A percentile compares a stretch with the other conserved stretches of the same genome.
Evolutionary conservation across 768 basidiomycete species (phyloP).

Genomic region (Boletus fagicola): DNA sequence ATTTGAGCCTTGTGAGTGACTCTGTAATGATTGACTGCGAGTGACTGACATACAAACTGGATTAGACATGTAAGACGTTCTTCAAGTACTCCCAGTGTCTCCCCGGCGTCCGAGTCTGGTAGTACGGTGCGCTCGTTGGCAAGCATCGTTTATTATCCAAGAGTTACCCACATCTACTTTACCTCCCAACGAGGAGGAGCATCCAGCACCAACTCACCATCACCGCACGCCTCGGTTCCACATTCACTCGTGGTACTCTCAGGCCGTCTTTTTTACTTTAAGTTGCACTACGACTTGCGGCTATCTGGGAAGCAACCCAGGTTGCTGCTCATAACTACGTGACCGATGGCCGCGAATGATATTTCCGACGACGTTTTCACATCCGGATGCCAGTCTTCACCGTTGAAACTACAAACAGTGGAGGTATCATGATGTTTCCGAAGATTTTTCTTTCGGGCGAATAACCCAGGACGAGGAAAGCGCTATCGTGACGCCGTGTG

Average conservation of each 20-base stretch:
- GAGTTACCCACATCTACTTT: constrained; percentile 26
- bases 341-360: too few relatives aligned
- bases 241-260: constrained; percentile 16
- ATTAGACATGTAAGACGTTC: constrained; percentile 27
- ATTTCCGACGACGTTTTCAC: too few relatives aligned
- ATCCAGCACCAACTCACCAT: constrained; percentile 27
- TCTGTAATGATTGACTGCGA: neutral
- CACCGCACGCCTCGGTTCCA: constrained; percentile 20
- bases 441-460: too few relatives aligned
- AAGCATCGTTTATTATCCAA: constrained; percentile 24
- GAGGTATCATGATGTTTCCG: too few relatives aligned
- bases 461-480: too few relatives aligned
- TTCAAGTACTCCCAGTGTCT: constrained; percentile 22
- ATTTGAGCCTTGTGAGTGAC: constrained; percentile 27
- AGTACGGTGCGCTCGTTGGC: constrained; percentile 22
- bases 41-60: neutral
- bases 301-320: too few relatives aligned
- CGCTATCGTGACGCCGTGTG: too few relatives aligned
- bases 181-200: constrained; percentile 13
- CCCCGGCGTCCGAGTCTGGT: constrained; percentile 26
- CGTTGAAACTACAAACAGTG: too few relatives aligned
- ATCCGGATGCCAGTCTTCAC: too few relatives aligned
- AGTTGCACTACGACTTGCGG: too few relatives aligned
- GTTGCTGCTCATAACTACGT: too few relatives aligned
- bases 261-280: too few relatives aligned